phyloP scores from a whole-genome alignment of 352 stramenopile species.

The Phytophthora ohioensis region DNA sequence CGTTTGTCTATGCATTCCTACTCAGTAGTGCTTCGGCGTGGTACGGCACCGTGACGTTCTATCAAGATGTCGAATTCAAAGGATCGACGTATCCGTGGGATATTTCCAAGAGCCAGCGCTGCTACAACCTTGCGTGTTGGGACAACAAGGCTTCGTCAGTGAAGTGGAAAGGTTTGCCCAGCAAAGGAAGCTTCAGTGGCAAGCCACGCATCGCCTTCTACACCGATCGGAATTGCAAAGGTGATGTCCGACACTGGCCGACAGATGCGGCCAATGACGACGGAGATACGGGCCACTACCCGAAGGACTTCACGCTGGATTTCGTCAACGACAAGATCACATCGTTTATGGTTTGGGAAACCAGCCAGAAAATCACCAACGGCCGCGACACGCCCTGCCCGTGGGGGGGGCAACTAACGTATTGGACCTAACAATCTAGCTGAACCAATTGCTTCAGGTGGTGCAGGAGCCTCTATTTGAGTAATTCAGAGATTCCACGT shows the following conservation, averaged over 20 bases:
- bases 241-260: slow-evolving; percentile 14
- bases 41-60: slow-evolving; percentile 17
- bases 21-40: too few species aligned
- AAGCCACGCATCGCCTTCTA: slow-evolving; percentile 32
- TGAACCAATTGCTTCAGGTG: too few species aligned
- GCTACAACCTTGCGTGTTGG: slow-evolving; percentile 28
- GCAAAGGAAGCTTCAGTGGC: slow-evolving; percentile 2
- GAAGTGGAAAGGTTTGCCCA: slow-evolving; percentile 22
- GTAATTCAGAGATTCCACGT: too few species aligned
- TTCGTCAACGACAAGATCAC: slow-evolving; percentile 28
- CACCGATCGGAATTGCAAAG: slow-evolving; percentile 15
- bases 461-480: too few species aligned
- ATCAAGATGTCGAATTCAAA: slow-evolving; percentile 12
- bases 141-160: slow-evolving; percentile 28
- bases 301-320: slow-evolving; percentile 32
- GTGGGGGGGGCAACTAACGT: slow-evolving; percentile 15
- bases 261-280: slow-evolving; percentile 7
- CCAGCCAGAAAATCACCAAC: slow-evolving; percentile 15
- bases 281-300: slow-evolving; percentile 16
- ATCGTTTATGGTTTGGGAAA: slow-evolving; percentile 42
- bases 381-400: slow-evolving; percentile 27
- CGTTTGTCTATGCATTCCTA: too few species aligned
- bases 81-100: background rate
- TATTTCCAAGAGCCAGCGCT: slow-evolving; percentile 11
- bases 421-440: too few species aligned